A percentile compares a stretch with the other conserved stretches of the same genome.
phyloP scores from a whole-genome alignment of 2,329 filamentous ascomycete species.

The Alternaria novae-zelandiae region DNA sequence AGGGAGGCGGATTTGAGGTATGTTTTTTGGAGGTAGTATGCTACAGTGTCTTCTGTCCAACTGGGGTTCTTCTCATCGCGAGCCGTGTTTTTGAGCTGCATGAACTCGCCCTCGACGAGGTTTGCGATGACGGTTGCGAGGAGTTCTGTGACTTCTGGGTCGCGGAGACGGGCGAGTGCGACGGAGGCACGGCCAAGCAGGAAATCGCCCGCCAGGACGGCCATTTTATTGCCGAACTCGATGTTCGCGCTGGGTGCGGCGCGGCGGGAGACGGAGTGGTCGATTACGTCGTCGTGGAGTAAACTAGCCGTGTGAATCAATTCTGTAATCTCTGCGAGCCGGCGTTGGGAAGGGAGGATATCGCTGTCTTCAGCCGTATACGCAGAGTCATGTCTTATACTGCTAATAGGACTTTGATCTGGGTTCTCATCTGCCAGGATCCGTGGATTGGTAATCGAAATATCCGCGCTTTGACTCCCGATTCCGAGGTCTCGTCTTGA shows the following conservation, averaged over 20 bases:
- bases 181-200: slow-evolving; percentile 91
- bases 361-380: slow-evolving; percentile 60
- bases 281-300: slow-evolving; percentile 97
- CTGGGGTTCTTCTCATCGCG: slow-evolving; percentile 81
- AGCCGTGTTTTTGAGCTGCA: slow-evolving; percentile 98
- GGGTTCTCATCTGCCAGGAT: slow-evolving; percentile 83
- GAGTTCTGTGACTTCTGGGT: slow-evolving; percentile 93
- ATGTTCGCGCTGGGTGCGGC: slow-evolving; percentile 88
- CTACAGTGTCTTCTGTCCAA: slow-evolving; percentile 87
- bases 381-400: slow-evolving; percentile 57
- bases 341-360: slow-evolving; percentile 90
- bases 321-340: slow-evolving; percentile 95
- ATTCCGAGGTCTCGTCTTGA: slow-evolving; percentile 25
- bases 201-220: slow-evolving; percentile 96
- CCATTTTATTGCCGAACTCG: slow-evolving; percentile 99
- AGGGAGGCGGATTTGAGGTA: slow-evolving; percentile 96
- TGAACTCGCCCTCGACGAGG: slow-evolving; percentile 97
- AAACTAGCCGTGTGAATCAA: slow-evolving; percentile 96
- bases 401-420: slow-evolving; percentile 56
- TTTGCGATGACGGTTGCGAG: slow-evolving; percentile 97
- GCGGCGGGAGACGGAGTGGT: slow-evolving; percentile 84
- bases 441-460: slow-evolving; percentile 64
- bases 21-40: slow-evolving; percentile 97
- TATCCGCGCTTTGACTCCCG: slow-evolving; percentile 56
- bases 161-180: slow-evolving; percentile 84